These are phyloP conservation scores for Linaria vulgaris DNA, from an alignment of 257 asterid genomes.

Conservation along the genomic window DNA sequence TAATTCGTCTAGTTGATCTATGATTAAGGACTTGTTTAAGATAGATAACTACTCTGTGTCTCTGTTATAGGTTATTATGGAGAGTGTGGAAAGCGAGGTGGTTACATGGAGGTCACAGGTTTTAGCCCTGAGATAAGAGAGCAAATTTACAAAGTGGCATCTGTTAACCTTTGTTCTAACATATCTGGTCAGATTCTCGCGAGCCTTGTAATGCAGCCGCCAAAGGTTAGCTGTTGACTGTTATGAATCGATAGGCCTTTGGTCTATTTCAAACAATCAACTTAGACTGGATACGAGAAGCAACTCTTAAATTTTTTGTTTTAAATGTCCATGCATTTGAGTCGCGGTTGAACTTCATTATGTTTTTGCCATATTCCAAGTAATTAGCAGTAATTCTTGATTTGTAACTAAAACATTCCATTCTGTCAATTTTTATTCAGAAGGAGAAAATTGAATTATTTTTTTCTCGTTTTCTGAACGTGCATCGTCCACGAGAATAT, in stretches of 20 bases:
- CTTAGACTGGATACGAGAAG: too few species aligned
- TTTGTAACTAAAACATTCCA: too few species aligned
- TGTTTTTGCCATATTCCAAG: too few species aligned
- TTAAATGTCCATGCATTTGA: too few species aligned
- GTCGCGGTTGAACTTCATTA: too few species aligned
- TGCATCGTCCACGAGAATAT: not conserved
- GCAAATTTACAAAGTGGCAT: slow-evolving; percentile 91
- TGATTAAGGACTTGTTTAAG: slow-evolving; percentile 9
- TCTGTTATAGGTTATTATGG: slow-evolving; percentile 73
- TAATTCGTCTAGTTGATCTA: not conserved
- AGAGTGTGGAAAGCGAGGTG: slow-evolving; percentile 97
- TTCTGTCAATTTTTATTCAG: too few species aligned
- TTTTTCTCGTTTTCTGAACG: too few species aligned
- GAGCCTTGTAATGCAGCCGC: slow-evolving; percentile 92
- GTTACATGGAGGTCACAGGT: slow-evolving; percentile 96
- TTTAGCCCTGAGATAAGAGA: slow-evolving; percentile 82
- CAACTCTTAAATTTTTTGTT: too few species aligned
- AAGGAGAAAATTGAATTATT: too few species aligned
- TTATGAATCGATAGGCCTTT: too few species aligned
- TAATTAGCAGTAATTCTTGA: too few species aligned
- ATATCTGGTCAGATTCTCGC: slow-evolving; percentile 97
- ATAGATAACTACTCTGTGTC: slow-evolving; percentile 6
- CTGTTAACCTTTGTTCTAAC: slow-evolving; percentile 91
- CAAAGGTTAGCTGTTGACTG: slow-evolving; percentile 51
- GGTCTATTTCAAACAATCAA: too few species aligned